Percentiles rank a stretch among this genome's conserved stretches.
Conservation (phyloP, 345 rosid species). For the Tarenaya hassleriana region DNA sequence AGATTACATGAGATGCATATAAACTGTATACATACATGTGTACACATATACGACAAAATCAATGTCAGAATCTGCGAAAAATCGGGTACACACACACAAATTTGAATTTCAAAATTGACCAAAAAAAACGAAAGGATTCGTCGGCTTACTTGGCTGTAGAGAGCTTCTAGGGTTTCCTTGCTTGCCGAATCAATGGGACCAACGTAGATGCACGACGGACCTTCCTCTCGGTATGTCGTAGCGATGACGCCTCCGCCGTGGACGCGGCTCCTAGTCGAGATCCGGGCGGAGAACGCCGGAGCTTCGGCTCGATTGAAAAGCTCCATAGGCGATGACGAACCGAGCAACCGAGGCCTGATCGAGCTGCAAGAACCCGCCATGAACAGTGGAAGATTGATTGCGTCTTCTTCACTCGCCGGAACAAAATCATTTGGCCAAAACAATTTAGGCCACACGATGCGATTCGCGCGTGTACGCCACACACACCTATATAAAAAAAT, state of each 20-base stretch:
- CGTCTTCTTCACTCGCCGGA: constrained; percentile 21
- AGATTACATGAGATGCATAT: too few relatives aligned
- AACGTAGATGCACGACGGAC: constrained; percentile 81
- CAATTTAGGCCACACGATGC: constrained; percentile 26
- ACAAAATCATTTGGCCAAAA: constrained; percentile 12
- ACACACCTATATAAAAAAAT: neutral
- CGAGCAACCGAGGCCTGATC: constrained; percentile 44
- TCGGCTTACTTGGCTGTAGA: constrained; percentile 56
- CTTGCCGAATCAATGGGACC: constrained; percentile 93
- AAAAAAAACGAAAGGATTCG: neutral
- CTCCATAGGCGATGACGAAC: constrained; percentile 33
- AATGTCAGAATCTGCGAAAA: neutral
- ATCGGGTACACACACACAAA: neutral
- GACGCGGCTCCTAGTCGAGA: constrained; percentile 33
- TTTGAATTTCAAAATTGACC: neutral
- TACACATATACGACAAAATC: neutral
- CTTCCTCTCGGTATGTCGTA: constrained; percentile 40
- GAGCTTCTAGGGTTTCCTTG: constrained; percentile 93
- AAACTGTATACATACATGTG: neutral
- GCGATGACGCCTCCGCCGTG: constrained; percentile 34
- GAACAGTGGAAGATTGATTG: constrained; percentile 10
- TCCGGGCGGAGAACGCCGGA: constrained; percentile 41
- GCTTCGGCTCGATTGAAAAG: constrained; percentile 32
- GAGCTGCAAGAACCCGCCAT: constrained; percentile 68
- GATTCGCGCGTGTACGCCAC: constrained; percentile 34